A percentile compares a stretch with the other conserved stretches of the same genome.
Conservation (phyloP, 805 yeast species). For the Wickerhamomyces hampshirensis region DNA sequence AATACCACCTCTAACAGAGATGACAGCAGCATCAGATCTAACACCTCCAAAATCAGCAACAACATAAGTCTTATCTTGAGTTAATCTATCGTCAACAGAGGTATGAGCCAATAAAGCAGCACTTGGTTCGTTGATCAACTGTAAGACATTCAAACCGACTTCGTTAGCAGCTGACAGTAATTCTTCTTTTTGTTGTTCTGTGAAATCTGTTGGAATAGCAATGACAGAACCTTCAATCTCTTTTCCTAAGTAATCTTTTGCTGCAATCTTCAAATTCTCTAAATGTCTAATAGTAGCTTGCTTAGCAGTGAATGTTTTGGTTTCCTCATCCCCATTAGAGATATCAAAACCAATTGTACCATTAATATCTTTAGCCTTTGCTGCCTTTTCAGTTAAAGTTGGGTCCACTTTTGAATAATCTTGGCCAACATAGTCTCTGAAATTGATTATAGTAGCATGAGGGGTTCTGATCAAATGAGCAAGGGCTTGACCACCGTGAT, state of each 20-base stretch:
- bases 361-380: constrained; percentile 58
- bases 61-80: constrained; percentile 70
- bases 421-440: constrained; percentile 89
- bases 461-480: constrained; percentile 92
- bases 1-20: constrained; percentile 91
- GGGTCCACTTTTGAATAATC: constrained; percentile 66
- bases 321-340: constrained; percentile 38
- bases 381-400: constrained; percentile 56
- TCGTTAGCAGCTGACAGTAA: constrained; percentile 55
- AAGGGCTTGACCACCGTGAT: constrained; percentile 94
- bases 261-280: constrained; percentile 75
- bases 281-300: constrained; percentile 84
- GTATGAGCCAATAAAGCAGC: constrained; percentile 86
- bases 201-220: constrained; percentile 86
- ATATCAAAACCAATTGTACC: constrained; percentile 71
- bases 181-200: constrained; percentile 64
- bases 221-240: constrained; percentile 77
- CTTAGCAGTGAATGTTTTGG: constrained; percentile 59
- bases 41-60: constrained; percentile 97
- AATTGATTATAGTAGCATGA: constrained; percentile 77
- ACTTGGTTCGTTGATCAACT: constrained; percentile 87
- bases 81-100: constrained; percentile 31
- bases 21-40: constrained; percentile 91
- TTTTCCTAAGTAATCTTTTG: constrained; percentile 87
- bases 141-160: constrained; percentile 78